Evolutionary conservation across 371 early-diverging fungal species (phyloP), one percentile per base, ranked within the genome.

Genomic region (Nematocida minor): DNA sequence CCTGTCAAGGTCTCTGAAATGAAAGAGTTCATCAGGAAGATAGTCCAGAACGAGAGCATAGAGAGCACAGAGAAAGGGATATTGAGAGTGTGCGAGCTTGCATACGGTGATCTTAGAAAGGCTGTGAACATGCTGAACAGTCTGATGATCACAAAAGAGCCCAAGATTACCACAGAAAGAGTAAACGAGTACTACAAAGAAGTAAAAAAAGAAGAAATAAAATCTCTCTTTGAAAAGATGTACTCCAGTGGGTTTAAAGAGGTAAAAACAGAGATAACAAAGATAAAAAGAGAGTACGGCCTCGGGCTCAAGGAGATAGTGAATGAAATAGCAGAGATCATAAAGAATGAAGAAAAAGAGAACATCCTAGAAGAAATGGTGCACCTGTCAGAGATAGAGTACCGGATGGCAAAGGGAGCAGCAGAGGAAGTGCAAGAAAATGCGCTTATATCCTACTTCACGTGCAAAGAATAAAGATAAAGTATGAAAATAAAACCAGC

Each of bases 91-190:
- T 79, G 93, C 55, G 87, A 87, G 55, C 79, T 93, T 1, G 90
- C 91, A 0, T 88, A 88, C 55, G 97, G 97, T 14, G 97, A 97
- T 82, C 95, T 98, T 94, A 89, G 97, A 81, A 89, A 91, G 41
- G 91, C 92, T 4, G 86, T 97, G 22, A 96, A 97, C 85, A 82
- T 83, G 46, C n/a, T 84, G 18, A 82, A 86, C 40, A 84, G 84
- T 31, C 71, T 86, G 31, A 3, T 32, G 25, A 27, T 67, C 70
- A 32, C 80, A 41, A 55, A 69, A 62, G 27, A 38, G 38, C 29
- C 51, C 11, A 4, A 57, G 16, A 38, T 57, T 80, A 22, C 49
- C 60, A 55, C 48, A 49, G 6, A 60, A 7, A 80, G 60, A 44
- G 81, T 82, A 7, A 46, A 66, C 14, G 60, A 69, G 55, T 80